These are phyloP conservation scores for Pythium folliculosum DNA, from an alignment of 352 stramenopile species.

Conservation along the genomic window DNA sequence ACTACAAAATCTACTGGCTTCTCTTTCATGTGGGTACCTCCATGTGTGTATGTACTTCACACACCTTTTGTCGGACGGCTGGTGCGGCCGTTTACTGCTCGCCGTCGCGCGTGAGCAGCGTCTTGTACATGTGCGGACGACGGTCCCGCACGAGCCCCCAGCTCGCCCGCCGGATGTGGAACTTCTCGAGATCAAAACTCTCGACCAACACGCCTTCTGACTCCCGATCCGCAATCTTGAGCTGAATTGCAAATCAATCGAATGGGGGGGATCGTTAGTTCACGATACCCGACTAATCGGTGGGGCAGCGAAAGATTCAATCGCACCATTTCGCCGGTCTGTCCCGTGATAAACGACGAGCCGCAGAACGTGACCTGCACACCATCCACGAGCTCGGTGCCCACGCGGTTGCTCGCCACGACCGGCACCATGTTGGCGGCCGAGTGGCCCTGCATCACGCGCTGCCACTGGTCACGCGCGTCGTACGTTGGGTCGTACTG, in stretches of 20 bases:
- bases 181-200: constrained; percentile 85
- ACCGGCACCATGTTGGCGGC: constrained; percentile 90
- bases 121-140: constrained; percentile 80
- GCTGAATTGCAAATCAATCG: constrained; percentile 32
- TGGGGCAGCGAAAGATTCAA: too few relatives aligned
- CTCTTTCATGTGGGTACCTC: neutral
- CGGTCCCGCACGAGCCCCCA: constrained; percentile 89
- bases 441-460: constrained; percentile 91
- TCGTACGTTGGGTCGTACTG: constrained; percentile 89
- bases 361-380: constrained; percentile 91
- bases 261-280: too few relatives aligned
- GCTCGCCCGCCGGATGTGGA: constrained; percentile 81
- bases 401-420: constrained; percentile 91
- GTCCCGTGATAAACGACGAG: constrained; percentile 91
- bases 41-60: too few relatives aligned
- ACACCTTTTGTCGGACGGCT: too few relatives aligned
- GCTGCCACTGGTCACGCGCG: constrained; percentile 89
- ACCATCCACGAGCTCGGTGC: constrained; percentile 75
- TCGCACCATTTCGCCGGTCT: constrained; percentile 87
- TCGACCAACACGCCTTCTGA: constrained; percentile 87
- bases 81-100: too few relatives aligned
- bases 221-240: constrained; percentile 87
- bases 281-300: too few relatives aligned
- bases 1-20: neutral
- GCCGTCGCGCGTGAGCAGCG: constrained; percentile 83